These are phyloP conservation scores for Aspergillus sp. DNA, from an alignment of 2,329 filamentous ascomycete species.

Conservation along the genomic window DNA sequence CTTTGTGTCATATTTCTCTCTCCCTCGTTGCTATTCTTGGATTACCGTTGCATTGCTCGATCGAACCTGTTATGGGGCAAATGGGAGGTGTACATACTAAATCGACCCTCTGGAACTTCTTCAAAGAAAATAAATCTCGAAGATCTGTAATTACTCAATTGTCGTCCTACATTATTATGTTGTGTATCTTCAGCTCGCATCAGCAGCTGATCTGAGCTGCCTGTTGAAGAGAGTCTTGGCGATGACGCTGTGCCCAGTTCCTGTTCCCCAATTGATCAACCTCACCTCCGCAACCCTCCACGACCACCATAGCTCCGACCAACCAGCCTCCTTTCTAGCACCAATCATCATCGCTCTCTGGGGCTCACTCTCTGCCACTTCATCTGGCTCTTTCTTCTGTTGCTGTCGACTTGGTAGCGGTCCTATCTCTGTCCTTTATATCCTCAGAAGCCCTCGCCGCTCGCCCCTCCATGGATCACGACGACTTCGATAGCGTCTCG, in stretches of 20 bases:
- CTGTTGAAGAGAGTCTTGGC: slow-evolving; percentile 11
- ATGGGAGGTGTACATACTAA: slow-evolving; percentile 14
- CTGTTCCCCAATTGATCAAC: slow-evolving; percentile 23
- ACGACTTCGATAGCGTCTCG: slow-evolving; percentile 80
- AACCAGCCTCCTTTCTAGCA: slow-evolving; percentile 10
- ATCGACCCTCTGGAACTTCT: neutral
- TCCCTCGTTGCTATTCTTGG: slow-evolving; percentile 19
- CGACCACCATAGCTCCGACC: slow-evolving; percentile 9
- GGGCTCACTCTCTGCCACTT: neutral
- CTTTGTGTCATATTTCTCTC: slow-evolving; percentile 19
- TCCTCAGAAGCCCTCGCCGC: slow-evolving; percentile 12
- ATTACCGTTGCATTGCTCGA: slow-evolving; percentile 18
- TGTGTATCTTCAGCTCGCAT: neutral
- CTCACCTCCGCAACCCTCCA: slow-evolving; percentile 21
- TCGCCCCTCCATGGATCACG: slow-evolving; percentile 52
- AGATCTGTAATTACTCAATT: neutral
- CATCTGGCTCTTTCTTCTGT: neutral
- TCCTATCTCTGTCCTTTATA: neutral
- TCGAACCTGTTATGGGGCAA: neutral
- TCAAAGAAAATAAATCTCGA: neutral
- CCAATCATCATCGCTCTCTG: slow-evolving; percentile 6
- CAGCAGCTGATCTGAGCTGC: neutral
- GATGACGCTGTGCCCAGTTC: slow-evolving; percentile 27
- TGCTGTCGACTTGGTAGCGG: neutral
- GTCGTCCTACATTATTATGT: neutral